Conservation (phyloP, 2,329 filamentous ascomycete genomes). For the Mariannaea sp. region DNA sequence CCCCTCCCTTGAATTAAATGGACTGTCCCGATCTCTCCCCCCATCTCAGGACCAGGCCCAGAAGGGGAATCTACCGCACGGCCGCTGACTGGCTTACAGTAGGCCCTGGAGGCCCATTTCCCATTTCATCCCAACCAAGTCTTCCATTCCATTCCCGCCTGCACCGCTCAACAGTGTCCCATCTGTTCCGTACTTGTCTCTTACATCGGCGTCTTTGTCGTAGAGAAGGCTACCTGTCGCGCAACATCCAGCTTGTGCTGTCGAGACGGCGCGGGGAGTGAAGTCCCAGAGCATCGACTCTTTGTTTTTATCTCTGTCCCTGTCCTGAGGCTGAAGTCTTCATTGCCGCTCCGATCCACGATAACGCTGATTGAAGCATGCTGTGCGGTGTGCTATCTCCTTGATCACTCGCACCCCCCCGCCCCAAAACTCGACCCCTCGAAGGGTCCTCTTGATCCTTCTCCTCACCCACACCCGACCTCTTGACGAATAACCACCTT, state of each 20-base stretch:
- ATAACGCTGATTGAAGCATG: slow-evolving; percentile 18
- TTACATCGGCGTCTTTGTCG: not conserved
- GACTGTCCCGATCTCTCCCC: too few species aligned
- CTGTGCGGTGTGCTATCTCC: slow-evolving; percentile 7
- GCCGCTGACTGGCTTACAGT: not conserved
- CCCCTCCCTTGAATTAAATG: too few species aligned
- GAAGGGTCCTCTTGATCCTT: not conserved
- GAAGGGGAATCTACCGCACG: slow-evolving; percentile 8
- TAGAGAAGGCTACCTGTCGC: slow-evolving; percentile 9
- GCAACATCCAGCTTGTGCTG: not conserved
- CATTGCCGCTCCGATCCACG: not conserved
- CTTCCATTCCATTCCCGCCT: slow-evolving; percentile 7
- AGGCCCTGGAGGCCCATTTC: slow-evolving; percentile 2
- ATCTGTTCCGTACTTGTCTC: not conserved
- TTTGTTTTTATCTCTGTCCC: not conserved
- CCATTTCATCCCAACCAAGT: slow-evolving; percentile 11
- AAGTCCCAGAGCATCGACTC: not conserved
- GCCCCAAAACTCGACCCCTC: slow-evolving; percentile 8
- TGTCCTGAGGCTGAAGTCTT: not conserved
- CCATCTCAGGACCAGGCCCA: not conserved
- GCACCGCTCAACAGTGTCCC: not conserved
- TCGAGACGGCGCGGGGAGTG: slow-evolving; percentile 7
- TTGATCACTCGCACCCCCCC: slow-evolving; percentile 13
- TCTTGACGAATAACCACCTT: not conserved
- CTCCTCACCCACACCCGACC: not conserved